Conservation (phyloP, 2,329 filamentous ascomycete species). For the Calonectria ilicicola region DNA sequence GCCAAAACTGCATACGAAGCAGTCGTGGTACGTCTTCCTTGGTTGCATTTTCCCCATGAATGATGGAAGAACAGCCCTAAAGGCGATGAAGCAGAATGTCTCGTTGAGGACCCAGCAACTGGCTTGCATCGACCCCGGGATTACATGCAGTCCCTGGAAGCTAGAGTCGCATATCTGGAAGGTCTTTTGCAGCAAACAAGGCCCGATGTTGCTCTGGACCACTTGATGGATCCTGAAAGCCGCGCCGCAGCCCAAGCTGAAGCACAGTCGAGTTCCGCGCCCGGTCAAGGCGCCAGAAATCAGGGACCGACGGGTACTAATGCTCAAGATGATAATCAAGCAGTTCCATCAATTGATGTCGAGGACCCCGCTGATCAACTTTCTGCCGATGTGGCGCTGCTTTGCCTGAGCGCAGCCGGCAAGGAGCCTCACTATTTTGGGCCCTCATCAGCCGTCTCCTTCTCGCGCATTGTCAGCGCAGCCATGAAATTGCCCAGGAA, state of each 20-base stretch:
- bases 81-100: conserved; percentile 20
- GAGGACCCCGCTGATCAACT: conserved; percentile 30
- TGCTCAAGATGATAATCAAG: background rate
- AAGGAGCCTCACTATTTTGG: conserved; percentile 35
- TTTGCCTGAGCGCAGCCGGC: conserved; percentile 28
- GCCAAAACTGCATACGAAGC: conserved; percentile 26
- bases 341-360: background rate
- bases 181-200: conserved; percentile 27
- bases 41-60: no score
- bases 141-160: conserved; percentile 31
- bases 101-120: conserved; percentile 32
- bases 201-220: conserved; percentile 27
- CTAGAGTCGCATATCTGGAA: conserved; percentile 30
- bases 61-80: background rate
- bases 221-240: conserved; percentile 22
- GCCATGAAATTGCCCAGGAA: conserved; percentile 31
- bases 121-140: conserved; percentile 28
- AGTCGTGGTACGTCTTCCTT: conserved; percentile 22
- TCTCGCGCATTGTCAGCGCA: conserved; percentile 30
- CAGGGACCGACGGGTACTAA: background rate
- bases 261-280: background rate
- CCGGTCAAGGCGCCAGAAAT: background rate
- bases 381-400: conserved; percentile 28
- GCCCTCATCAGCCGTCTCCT: conserved; percentile 30
- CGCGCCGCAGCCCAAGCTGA: background rate